These are phyloP conservation scores for Phellopilus nigrolimitatus DNA, from an alignment of 1,284 basidiomycete genomes.

Conservation along the genomic window DNA sequence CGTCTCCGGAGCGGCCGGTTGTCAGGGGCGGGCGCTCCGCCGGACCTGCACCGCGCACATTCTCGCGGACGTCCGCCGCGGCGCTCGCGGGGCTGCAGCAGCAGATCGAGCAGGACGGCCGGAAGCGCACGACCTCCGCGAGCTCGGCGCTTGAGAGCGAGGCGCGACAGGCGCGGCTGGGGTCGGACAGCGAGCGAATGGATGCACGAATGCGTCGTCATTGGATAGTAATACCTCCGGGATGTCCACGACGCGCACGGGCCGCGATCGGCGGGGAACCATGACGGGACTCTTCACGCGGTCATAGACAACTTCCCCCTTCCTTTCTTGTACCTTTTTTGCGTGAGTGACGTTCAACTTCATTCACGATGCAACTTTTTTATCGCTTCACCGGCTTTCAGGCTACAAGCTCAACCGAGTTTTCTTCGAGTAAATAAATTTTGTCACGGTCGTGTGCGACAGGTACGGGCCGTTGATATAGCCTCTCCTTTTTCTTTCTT, in stretches of 20 bases:
- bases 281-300: constrained; percentile 18
- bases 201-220: constrained; percentile 6
- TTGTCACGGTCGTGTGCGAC: constrained; percentile 2
- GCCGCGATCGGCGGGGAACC: constrained; percentile 17
- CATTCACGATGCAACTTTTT: neutral
- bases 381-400: neutral
- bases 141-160: constrained; percentile 21
- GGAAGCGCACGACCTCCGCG: constrained; percentile 36
- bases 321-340: neutral
- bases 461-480: constrained; percentile 1
- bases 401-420: neutral
- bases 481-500: neutral
- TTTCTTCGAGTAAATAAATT: constrained; percentile 6
- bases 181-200: constrained; percentile 2
- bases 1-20: constrained; percentile 32
- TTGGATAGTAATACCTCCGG: constrained; percentile 9
- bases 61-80: constrained; percentile 56
- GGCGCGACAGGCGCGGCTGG: neutral
- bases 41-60: constrained; percentile 44
- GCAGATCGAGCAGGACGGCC: constrained; percentile 39
- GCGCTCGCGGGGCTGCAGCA: constrained; percentile 54
- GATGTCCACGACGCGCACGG: constrained; percentile 2
- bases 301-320: constrained; percentile 12
- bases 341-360: neutral
- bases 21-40: constrained; percentile 40